These are phyloP conservation scores for Globisporangium recalcitrans DNA, from an alignment of 352 stramenopile species.

Conservation along the genomic window DNA sequence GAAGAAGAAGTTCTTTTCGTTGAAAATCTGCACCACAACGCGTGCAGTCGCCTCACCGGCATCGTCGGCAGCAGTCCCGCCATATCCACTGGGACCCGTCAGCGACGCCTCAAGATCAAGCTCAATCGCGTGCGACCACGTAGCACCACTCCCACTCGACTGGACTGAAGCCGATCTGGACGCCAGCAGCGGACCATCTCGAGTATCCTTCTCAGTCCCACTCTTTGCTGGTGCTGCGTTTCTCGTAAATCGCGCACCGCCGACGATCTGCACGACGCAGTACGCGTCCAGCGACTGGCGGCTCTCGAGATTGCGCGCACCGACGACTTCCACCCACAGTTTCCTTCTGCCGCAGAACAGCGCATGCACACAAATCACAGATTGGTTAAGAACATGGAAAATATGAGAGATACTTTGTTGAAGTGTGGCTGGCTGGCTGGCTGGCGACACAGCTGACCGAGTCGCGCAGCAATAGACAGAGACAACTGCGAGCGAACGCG, in stretches of 20 bases:
- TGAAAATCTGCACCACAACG: constrained; percentile 50
- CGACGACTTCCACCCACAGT: constrained; percentile 67
- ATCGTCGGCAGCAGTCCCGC: constrained; percentile 7
- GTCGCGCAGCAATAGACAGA: no score
- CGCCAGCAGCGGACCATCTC: neutral
- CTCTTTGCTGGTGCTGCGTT: neutral
- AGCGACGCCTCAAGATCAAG: constrained; percentile 18
- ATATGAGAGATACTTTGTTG: neutral
- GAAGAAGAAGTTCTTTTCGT: constrained; percentile 80
- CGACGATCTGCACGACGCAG: constrained; percentile 45
- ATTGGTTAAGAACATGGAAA: neutral
- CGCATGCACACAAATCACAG: neutral
- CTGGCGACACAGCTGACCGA: neutral
- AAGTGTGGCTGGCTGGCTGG: constrained; percentile 1
- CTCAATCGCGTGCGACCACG: constrained; percentile 42
- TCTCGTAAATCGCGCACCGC: neutral
- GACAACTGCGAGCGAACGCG: no score
- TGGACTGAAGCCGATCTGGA: constrained; percentile 18
- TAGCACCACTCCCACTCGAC: constrained; percentile 24
- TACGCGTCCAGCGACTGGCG: constrained; percentile 57
- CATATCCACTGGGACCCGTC: constrained; percentile 5
- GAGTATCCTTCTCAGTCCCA: neutral
- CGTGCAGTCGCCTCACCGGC: constrained; percentile 1
- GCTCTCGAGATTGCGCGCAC: constrained; percentile 64
- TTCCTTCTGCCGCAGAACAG: constrained; percentile 20